Evolutionary conservation across 78 protist species (phyloP), one percentile per base, ranked within the genome.

Genomic region (Dictyostelium firmibasis): DNA sequence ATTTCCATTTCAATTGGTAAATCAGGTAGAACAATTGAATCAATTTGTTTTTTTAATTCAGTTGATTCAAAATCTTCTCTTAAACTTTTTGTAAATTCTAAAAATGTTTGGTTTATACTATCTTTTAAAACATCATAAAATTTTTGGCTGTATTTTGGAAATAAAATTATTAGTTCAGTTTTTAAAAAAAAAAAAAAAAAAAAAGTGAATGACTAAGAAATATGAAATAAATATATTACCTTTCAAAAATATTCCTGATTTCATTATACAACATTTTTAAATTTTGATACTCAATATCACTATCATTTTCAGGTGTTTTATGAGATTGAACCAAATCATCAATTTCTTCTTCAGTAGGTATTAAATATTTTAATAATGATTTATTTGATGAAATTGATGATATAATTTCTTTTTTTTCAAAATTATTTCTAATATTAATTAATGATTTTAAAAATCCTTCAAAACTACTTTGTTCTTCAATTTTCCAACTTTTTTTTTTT

Each of bases 1-100:
- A 82, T 82, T 60, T 82, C 86, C 76, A 82, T 82, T 60, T 82
- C 86, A 23, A 82, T 38, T 31, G 86, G 86, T 57, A 82, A 29
- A 57, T 25, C 62, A 18, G 86, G 86, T 23, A 38, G 9, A 47
- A 81, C 50, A 11, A 81, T 81, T 25, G 25, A 27, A 57, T 31
- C 43, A 3, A 35, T 43, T 35, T 43, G 33, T 16, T 44, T 79
- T 27, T 79, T 38, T 38, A 38, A 31, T 9, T 25, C 60, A 20
- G n/a, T 29, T 35, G 86, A 57, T 82, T 82, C 86, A 9, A 82
- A 82, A 33, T 57, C 86, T 2, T n/a, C n/a, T 60, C 86, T 82
- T 35, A 82, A 33, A 57, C 8, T 31, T 82, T 57, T 27, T 50
- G 86, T 82, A 60, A 82, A 82, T 64, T 43, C 50, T 35, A 82